A percentile compares a stretch with the other conserved stretches of the same genome.
These are phyloP conservation scores for Taphrina flavorubra DNA, from an alignment of 1,139 yeast species.

Conservation along the genomic window DNA sequence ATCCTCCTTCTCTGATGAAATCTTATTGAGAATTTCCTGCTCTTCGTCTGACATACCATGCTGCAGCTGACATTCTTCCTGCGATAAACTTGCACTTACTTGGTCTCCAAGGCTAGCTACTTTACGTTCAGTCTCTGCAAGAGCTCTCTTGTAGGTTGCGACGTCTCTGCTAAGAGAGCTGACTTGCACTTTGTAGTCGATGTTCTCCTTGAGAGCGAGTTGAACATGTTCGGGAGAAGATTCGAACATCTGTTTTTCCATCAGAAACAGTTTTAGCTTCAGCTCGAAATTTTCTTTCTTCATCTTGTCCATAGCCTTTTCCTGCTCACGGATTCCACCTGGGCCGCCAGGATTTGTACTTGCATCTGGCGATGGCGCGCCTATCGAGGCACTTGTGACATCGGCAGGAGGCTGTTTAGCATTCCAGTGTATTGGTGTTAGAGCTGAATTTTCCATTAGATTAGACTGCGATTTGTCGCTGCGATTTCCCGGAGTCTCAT, in stretches of 20 bases:
- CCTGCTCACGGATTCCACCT: constrained; percentile 42
- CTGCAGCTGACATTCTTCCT: constrained; percentile 27
- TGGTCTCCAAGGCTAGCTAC: constrained; percentile 39
- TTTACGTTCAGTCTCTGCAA: constrained; percentile 44
- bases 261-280: constrained; percentile 45
- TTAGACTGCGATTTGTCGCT: neutral
- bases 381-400: neutral
- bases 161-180: constrained; percentile 44
- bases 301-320: constrained; percentile 46
- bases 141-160: constrained; percentile 41
- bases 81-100: constrained; percentile 32
- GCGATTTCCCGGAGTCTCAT: constrained; percentile 11
- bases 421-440: constrained; percentile 20
- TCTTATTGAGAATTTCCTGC: constrained; percentile 21
- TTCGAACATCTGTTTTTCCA: constrained; percentile 45
- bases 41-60: constrained; percentile 42
- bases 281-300: constrained; percentile 48
- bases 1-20: constrained; percentile 26
- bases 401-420: constrained; percentile 7
- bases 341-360: constrained; percentile 11
- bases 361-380: neutral
- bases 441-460: constrained; percentile 11
- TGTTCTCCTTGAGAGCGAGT: constrained; percentile 45
- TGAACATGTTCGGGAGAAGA: constrained; percentile 46
- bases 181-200: constrained; percentile 46